A percentile compares a stretch with the other conserved stretches of the same genome.
phyloP scores from a whole-genome alignment of 352 stramenopile species.

The Phytopythium boreale region DNA sequence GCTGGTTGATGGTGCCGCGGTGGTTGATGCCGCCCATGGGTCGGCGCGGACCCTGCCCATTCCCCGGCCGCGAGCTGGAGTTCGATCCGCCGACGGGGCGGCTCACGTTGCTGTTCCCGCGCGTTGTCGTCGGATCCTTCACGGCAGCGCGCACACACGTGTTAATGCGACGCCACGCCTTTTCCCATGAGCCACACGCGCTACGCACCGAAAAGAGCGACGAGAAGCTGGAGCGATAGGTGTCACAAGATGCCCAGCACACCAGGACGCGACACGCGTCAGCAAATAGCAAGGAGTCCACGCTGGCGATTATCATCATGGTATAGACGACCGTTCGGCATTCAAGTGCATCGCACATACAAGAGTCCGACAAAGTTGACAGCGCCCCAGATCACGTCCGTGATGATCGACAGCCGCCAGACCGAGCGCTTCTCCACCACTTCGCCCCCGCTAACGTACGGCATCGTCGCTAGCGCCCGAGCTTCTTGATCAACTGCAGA shows the following conservation, averaged over 20 bases:
- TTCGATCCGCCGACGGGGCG: conserved; percentile 9
- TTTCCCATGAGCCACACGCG: background rate
- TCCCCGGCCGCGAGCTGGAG: conserved; percentile 16
- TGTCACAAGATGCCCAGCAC: background rate
- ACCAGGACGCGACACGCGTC: background rate
- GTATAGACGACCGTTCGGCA: background rate
- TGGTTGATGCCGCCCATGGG: conserved; percentile 60
- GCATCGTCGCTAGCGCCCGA: conserved; percentile 27
- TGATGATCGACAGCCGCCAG: conserved; percentile 68
- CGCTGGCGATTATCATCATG: background rate
- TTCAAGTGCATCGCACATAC: conserved; percentile 30
- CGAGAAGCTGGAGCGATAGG: conserved; percentile 18
- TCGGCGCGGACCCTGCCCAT: conserved; percentile 28
- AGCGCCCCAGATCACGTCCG: conserved; percentile 66
- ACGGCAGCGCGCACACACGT: conserved; percentile 5
- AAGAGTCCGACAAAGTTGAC: conserved; percentile 78
- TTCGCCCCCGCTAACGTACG: conserved; percentile 57
- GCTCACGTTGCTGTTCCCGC: conserved; percentile 31
- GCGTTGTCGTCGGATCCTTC: conserved; percentile 44
- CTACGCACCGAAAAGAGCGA: conserved; percentile 58
- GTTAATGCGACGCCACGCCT: background rate
- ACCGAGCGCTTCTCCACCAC: conserved; percentile 65
- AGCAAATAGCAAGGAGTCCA: background rate
- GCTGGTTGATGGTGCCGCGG: conserved; percentile 50
- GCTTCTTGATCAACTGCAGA: background rate